A percentile compares a stretch with the other conserved stretches of the same genome.
phyloP scores from a whole-genome alignment of 176 grass and related monocot species.

The Musa schizocarpa region DNA sequence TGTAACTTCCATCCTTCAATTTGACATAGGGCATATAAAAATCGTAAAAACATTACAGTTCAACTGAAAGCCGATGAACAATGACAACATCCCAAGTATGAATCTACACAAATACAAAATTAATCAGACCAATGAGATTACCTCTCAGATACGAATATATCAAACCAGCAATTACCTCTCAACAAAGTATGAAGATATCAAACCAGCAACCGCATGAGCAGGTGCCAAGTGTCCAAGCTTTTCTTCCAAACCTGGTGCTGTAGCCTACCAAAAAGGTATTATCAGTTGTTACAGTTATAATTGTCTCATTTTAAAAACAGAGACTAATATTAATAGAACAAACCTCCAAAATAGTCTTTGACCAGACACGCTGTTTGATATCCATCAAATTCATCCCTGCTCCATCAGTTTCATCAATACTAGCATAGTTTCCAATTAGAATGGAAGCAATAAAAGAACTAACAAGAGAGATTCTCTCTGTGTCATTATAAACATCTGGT shows the following conservation, averaged over 20 bases:
- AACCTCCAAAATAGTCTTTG: constrained; percentile 75
- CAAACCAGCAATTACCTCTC: constrained; percentile 36
- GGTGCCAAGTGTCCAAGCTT: constrained; percentile 76
- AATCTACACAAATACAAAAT: neutral
- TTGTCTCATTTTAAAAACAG: neutral
- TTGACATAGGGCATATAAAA: too few relatives aligned
- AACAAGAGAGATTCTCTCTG: constrained; percentile 82
- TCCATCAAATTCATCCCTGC: constrained; percentile 99
- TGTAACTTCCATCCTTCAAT: too few relatives aligned
- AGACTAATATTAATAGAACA: constrained; percentile 1
- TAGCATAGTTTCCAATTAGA: constrained; percentile 69
- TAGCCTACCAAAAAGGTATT: constrained; percentile 34
- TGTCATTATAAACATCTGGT: constrained; percentile 54
- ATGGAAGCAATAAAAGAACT: constrained; percentile 93
- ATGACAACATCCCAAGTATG: neutral
- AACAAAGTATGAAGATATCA: constrained; percentile 80
- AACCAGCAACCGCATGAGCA: constrained; percentile 60
- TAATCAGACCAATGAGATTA: constrained; percentile 1
- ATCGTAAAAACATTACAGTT: too few relatives aligned
- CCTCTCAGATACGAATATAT: neutral
- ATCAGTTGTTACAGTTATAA: neutral
- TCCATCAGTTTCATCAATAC: constrained; percentile 93
- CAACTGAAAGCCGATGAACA: neutral
- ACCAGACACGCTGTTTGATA: constrained; percentile 71
- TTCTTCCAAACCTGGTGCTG: constrained; percentile 63